Evolutionary conservation across 176 grass and related monocot genomes (phyloP).

Genomic region (Chrysopogon serrulatus): DNA sequence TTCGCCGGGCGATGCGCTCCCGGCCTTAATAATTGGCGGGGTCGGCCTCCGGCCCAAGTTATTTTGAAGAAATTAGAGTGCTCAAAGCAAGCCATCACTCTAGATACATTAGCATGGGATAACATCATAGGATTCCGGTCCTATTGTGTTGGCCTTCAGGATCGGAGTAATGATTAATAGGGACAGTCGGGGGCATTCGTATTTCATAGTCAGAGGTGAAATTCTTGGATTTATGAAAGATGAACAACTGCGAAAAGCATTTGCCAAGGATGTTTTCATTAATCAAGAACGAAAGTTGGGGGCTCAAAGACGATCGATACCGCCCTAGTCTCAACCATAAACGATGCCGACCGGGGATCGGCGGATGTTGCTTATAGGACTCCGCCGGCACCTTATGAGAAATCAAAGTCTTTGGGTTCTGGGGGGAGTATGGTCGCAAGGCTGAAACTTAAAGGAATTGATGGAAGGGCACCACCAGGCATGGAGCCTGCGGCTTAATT

Average conservation of each 20-base stretch:
- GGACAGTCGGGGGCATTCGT: conserved; percentile 68
- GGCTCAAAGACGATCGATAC: conserved; percentile 30
- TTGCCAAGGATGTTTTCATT: conserved; percentile 75
- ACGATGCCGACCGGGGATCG: conserved; percentile 52
- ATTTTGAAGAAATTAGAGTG: background rate
- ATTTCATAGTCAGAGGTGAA: conserved; percentile 79
- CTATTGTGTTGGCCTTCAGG: conserved; percentile 31
- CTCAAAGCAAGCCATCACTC: conserved; percentile 7
- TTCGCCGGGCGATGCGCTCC: conserved; percentile 34
- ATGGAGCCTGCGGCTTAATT: conserved; percentile 30
- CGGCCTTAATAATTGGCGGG: conserved; percentile 36
- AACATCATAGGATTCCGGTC: conserved; percentile 50
- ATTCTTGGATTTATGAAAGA: conserved; percentile 85
- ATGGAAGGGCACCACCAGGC: conserved; percentile 26
- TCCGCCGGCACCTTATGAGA: conserved; percentile 70
- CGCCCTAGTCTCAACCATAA: conserved; percentile 75
- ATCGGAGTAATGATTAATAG: conserved; percentile 21
- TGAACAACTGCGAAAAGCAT: conserved; percentile 67
- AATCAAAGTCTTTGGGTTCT: conserved; percentile 85
- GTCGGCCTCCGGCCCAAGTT: background rate
- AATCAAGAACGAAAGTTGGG: conserved; percentile 67
- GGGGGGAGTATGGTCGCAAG: background rate
- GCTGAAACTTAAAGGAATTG: conserved; percentile 82
- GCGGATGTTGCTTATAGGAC: conserved; percentile 68
- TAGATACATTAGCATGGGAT: conserved; percentile 57